Base-by-base conservation (phyloP, 2,329 filamentous ascomycete genomes). In the Fusarium sp. region DNA sequence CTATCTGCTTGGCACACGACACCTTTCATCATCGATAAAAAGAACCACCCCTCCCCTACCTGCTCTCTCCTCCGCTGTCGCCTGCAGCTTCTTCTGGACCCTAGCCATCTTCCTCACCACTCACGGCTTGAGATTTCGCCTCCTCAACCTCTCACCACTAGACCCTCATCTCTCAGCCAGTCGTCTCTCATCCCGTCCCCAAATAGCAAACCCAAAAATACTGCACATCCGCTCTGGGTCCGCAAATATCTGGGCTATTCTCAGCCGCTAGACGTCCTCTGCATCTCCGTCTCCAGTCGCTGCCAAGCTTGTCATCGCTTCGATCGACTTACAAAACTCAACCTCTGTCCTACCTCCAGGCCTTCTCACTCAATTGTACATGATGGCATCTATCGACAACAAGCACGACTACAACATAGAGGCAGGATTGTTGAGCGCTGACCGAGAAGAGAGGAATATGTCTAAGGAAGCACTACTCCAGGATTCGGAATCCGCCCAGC, bases 401-500 rank as follows among this genome's bases (percentile, higher is more conserved):
- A 70, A 70, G 62, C 53, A 70, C 57, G 63, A 70, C 53, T 64
- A 69, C 66, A 69, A 59, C 65, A 68, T 70, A 68, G 68, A 70
- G 63, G 66, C 68, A 55, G 68, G 68, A 70, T 56, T 70, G 51
- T 61, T 70, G 63, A 70, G 49, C 66, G 70, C 58, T 56, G 54
- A 66, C 56, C 57, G 55, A 69, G 66, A 70, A 69, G 68, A 70
- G 68, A 70, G 63, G 58, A 70, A 57, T 49, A 67, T 70, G 65
- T 59, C 58, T 39, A 70, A 70, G 65, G 68, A 70, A 63, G 47
- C 65, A 61, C 58, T 57, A 51, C 52, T 64, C 61, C 64, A 61
- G 68, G 68, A 70, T 56, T 57, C 56, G 53, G 68, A 70, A 51
- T 47, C 56, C 49, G 49, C 58, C 62, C 57, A 56, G 23, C 45